Evolutionary conservation across 805 yeast species (phyloP).

Genomic region (Cyberlindnera euphorbiiphila): DNA sequence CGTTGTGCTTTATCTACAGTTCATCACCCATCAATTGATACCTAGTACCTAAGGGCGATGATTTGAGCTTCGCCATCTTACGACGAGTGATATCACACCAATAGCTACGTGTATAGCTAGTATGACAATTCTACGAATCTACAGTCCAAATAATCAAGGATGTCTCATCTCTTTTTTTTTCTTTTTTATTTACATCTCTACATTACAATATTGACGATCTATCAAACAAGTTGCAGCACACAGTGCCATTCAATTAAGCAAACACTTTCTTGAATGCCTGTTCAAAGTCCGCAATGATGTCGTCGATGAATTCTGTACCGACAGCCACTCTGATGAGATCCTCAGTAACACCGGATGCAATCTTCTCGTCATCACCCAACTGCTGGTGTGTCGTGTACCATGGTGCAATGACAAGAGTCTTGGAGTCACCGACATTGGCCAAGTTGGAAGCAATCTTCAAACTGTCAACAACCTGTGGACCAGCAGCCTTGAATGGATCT

Average conservation of each 20-base stretch:
- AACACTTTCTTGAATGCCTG: conserved; percentile 72
- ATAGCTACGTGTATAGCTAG: no score
- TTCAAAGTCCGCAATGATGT: conserved; percentile 83
- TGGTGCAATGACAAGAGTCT: conserved; percentile 94
- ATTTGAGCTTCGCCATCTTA: no score
- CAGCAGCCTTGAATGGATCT: conserved; percentile 68
- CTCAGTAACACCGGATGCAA: conserved; percentile 80
- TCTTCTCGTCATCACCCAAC: conserved; percentile 74
- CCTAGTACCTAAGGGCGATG: no score
- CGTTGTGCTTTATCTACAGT: no score
- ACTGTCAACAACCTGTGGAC: conserved; percentile 79
- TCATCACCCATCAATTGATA: no score
- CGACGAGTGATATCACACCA: no score
- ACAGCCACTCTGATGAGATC: conserved; percentile 86
- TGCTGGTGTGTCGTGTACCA: conserved; percentile 96
- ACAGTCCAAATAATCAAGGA: no score
- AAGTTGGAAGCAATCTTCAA: conserved; percentile 85
- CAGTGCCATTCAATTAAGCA: conserved; percentile 15
- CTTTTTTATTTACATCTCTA: no score
- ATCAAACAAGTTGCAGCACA: no score
- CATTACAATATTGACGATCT: no score
- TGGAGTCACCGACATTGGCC: conserved; percentile 96
- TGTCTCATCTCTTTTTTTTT: no score
- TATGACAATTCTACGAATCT: no score
- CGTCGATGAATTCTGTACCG: conserved; percentile 90